These are phyloP conservation scores for Piloderma croceum DNA, from an alignment of 768 basidiomycete species.

Conservation along the genomic window DNA sequence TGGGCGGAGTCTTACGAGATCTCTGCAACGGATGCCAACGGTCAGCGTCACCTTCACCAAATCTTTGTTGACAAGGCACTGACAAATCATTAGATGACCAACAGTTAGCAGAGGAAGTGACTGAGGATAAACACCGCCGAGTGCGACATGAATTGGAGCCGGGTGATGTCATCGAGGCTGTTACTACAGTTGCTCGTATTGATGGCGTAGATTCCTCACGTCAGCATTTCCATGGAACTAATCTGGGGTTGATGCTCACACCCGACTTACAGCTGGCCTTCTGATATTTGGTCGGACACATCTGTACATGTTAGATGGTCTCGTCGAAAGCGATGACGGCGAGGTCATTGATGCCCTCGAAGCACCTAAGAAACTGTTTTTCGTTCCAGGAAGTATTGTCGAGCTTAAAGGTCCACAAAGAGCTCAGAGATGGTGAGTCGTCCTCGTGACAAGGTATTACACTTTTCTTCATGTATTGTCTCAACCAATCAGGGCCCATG, in stretches of 20 bases:
- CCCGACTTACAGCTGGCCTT: constrained; percentile 57
- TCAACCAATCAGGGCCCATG: constrained; percentile 57
- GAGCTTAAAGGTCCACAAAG: constrained; percentile 75
- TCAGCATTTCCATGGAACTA: constrained; percentile 34
- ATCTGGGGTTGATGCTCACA: not conserved
- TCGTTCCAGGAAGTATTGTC: constrained; percentile 78
- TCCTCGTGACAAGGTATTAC: not conserved
- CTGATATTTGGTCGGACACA: constrained; percentile 82
- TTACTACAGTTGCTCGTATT: constrained; percentile 81
- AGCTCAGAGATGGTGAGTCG: constrained; percentile 73
- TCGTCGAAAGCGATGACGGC: constrained; percentile 81
- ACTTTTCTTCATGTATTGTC: constrained; percentile 6
- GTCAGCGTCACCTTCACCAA: constrained; percentile 27
- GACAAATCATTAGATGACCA: constrained; percentile 42
- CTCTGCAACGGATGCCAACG: constrained; percentile 56
- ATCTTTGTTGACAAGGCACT: too few species aligned
- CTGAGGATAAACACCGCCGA: constrained; percentile 84
- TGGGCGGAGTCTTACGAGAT: constrained; percentile 74
- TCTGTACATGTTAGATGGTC: constrained; percentile 85
- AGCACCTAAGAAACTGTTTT: constrained; percentile 75
- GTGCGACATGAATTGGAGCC: constrained; percentile 84
- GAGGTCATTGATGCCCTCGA: constrained; percentile 86
- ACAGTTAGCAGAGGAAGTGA: constrained; percentile 67
- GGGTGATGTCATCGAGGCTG: constrained; percentile 84
- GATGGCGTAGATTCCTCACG: constrained; percentile 90